These are phyloP conservation scores for Penicillium sp. DNA, from an alignment of 2,329 filamentous ascomycete genomes.

Conservation along the genomic window DNA sequence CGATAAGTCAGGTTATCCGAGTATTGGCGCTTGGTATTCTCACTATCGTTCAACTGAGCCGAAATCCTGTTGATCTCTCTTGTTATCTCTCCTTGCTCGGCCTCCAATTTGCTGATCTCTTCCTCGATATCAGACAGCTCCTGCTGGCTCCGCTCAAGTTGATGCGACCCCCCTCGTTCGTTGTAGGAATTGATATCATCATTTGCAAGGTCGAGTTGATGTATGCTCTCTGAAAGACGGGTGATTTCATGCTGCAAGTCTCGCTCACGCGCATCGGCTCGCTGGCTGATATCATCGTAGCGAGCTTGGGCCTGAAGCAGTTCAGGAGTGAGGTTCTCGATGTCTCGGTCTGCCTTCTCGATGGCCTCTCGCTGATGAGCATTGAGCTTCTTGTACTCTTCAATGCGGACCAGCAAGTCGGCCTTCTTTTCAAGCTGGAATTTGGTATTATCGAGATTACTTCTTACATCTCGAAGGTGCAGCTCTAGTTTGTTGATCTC, in stretches of 20 bases:
- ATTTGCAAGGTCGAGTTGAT: constrained; percentile 72
- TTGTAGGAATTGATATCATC: constrained; percentile 77
- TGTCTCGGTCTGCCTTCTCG: constrained; percentile 65
- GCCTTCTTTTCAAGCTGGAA: constrained; percentile 80
- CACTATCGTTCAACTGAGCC: constrained; percentile 72
- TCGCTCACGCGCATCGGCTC: constrained; percentile 69
- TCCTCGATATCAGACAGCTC: constrained; percentile 67
- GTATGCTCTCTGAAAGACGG: constrained; percentile 68
- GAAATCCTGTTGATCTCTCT: constrained; percentile 73
- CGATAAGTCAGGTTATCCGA: constrained; percentile 84
- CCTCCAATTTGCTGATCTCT: constrained; percentile 63
- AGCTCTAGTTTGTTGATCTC: constrained; percentile 70
- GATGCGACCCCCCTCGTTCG: constrained; percentile 68
- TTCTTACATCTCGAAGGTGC: constrained; percentile 70
- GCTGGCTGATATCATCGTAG: constrained; percentile 71
- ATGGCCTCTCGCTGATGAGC: constrained; percentile 67
- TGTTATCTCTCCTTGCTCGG: constrained; percentile 65
- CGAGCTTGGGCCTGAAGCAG: constrained; percentile 71
- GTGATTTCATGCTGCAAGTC: constrained; percentile 68
- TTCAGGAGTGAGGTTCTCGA: constrained; percentile 71
- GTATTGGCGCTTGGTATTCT: constrained; percentile 81
- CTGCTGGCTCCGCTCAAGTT: constrained; percentile 66
- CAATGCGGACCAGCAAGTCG: constrained; percentile 66
- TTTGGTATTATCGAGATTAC: constrained; percentile 66
- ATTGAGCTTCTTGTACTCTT: constrained; percentile 68